Evolutionary conservation across 768 basidiomycete genomes (phyloP), one percentile per base, ranked within the genome.

Genomic region (Agaricus bisporus): DNA sequence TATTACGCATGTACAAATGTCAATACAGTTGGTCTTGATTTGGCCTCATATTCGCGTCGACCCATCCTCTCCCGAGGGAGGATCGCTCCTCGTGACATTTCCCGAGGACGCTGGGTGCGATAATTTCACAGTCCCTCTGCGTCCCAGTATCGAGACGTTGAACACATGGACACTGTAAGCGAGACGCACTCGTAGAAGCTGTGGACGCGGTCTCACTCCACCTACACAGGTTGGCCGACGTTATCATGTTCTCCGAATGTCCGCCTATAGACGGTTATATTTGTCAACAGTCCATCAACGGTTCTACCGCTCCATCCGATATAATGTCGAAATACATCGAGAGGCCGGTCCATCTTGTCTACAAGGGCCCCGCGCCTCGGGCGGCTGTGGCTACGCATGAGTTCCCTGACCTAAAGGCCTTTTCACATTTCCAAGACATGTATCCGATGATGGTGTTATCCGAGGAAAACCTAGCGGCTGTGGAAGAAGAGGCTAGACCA

Each of bases 371-470:
- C 1, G 65, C 64, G 9, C 70, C 74, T 25, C 82, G 88, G 8
- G 54, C 51, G 0, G 77, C 80, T 48, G 68, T 67, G 22, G 74
- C 83, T 9, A 84, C 86, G 2, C 25, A 51, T 5, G 66, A 72
- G 18, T 85, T 82, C 59, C 86, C 87, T 5, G 61, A 76, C n/a
- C 67, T 88, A 48, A 67, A 77, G 26, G 80, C 79, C 3, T 77
- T 74, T 12, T 69, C 79, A 4, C 70, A 76, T 55, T 88, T 77
- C 63, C 85, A 89, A 65, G 88, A 90, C 57, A 82, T 79, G 51
- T 91, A 80, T 62, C 88, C 88, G 1, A 60, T 91, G 46, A 67
- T 88, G 32, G 61, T 91, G 5, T 69, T 86, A 25, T 85, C 83
- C 20, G 79, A 85, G 63, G 83, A 91, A 68, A 85, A 82, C 60